Percentiles rank a stretch among this genome's conserved stretches.
Conservation (phyloP, 495 filamentous ascomycete species). For the Melanomma pulvis-pyrius region DNA sequence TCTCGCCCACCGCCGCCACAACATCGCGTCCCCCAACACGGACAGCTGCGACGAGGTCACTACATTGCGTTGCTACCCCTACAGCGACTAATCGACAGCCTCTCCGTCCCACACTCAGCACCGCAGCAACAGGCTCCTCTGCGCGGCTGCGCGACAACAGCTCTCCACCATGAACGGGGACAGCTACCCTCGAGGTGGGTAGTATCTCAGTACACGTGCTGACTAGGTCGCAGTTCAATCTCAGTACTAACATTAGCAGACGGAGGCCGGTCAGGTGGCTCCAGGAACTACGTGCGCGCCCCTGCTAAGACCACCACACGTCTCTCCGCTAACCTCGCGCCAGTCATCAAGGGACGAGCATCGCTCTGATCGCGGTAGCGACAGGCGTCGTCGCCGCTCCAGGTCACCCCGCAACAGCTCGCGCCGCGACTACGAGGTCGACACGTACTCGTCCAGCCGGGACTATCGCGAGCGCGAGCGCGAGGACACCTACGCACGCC, state of each 20-base stretch:
- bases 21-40: background rate
- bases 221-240: slow-evolving; percentile 28
- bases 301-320: background rate
- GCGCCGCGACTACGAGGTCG: slow-evolving; percentile 71
- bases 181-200: slow-evolving; percentile 79
- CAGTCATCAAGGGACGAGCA: slow-evolving; percentile 40
- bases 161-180: slow-evolving; percentile 81
- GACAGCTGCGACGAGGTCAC: background rate
- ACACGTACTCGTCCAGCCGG: slow-evolving; percentile 87
- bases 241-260: slow-evolving; percentile 48
- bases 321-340: background rate
- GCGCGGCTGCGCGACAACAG: background rate
- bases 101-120: background rate
- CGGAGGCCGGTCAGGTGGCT: slow-evolving; percentile 65
- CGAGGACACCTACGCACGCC: slow-evolving; percentile 79
- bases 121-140: background rate
- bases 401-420: slow-evolving; percentile 66
- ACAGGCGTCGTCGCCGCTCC: slow-evolving; percentile 63
- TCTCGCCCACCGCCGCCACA: background rate
- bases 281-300: slow-evolving; percentile 69
- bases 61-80: background rate
- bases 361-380: slow-evolving; percentile 40
- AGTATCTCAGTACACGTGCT: slow-evolving; percentile 34
- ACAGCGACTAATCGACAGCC: background rate
- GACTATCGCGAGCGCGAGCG: slow-evolving; percentile 89